Base-by-base conservation (phyloP, 148 eudicot genomes). In the Nepenthes mirabilis region DNA sequence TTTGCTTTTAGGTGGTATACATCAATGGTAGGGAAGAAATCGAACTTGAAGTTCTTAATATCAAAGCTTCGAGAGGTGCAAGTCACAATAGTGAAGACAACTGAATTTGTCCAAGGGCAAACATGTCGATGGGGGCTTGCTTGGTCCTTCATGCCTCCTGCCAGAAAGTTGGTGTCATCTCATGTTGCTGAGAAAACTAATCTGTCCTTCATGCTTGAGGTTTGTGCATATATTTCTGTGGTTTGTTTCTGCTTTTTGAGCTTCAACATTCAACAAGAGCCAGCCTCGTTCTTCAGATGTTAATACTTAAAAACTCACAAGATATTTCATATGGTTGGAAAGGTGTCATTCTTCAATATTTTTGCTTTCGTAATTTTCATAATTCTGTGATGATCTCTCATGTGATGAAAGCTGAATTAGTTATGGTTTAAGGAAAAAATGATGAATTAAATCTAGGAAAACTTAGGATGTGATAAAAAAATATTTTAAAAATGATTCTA, bases 51-150 rank as follows among this genome's bases (percentile, higher is more conserved):
- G 66, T 74, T 52, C 66, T 69, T 93, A 61, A 78, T 74, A 36
- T 77, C 89, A 53, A 76, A 80, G 61, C 96, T 88, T 49, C 83
- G 96, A 62, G 69, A 72, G 61, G 79, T 77, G 65, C 96, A 95
- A 66, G 96, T 84, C 56, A 86, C 95, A 7, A 67, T 88, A 60
- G 87, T 93, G 56, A 93, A 88, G 77, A 86, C 96, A 47, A 93
- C 98, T 37, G 98, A 93, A 74, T 93, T 93, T 76, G 98, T 88
- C 50, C 96, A 93, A 64, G 98, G 98, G 36, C 84, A 81, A 69
- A 93, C 98, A 65, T 83, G 83, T 57, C 77, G 98, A 62, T 86
- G 96, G 98, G 98, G 96, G 33, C 84, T 88, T 61, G 96, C 96
- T 5, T 91, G 98, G 96, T 91, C 96, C 35, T 91, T 91, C 68